phyloP scores from a whole-genome alignment of 2,329 filamentous ascomycete genomes.

The Beauveria australis region DNA sequence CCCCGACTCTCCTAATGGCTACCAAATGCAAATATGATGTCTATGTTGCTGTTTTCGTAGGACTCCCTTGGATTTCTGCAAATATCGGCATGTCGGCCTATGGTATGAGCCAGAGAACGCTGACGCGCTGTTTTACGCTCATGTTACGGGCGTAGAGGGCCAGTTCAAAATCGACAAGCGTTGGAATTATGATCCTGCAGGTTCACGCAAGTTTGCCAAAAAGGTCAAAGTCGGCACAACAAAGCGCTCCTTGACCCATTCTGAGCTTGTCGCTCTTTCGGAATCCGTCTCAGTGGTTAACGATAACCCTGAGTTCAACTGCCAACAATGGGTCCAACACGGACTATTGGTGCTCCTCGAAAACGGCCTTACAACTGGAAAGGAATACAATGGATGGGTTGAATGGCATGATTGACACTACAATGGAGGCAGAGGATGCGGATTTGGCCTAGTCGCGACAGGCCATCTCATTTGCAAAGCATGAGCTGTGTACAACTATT shows the following conservation, averaged over 20 bases:
- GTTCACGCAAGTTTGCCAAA: background rate
- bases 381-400: conserved; percentile 9
- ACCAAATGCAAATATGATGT: too few species aligned
- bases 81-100: too few species aligned
- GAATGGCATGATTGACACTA: conserved; percentile 11
- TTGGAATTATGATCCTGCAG: background rate
- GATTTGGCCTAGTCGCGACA: background rate
- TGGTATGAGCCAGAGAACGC: too few species aligned
- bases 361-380: background rate
- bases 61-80: too few species aligned
- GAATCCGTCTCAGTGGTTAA: background rate
- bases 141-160: too few species aligned
- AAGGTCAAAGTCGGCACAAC: background rate
- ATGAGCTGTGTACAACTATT: too few species aligned
- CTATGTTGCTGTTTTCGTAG: too few species aligned
- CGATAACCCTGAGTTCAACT: conserved; percentile 11
- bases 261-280: background rate
- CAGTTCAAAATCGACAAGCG: background rate
- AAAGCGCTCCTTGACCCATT: background rate
- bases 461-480: too few species aligned
- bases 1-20: too few species aligned
- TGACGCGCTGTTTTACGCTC: too few species aligned
- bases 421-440: conserved; percentile 11
- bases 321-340: conserved; percentile 10
- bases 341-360: conserved; percentile 1